Conservation (phyloP, 345 rosid genomes). For the Rhodamnia argentea region DNA sequence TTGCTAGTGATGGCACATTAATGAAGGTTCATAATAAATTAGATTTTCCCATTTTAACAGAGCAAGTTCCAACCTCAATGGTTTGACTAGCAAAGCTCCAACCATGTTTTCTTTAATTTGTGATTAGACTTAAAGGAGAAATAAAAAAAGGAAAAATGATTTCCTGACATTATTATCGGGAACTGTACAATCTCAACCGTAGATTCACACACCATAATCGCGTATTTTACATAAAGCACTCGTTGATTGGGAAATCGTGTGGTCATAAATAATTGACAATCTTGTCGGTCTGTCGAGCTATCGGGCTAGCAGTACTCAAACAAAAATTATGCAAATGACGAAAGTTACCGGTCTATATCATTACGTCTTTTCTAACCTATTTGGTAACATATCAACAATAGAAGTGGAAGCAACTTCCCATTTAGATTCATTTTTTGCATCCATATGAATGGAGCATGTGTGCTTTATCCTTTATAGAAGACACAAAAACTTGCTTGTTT, state of each 20-base stretch:
- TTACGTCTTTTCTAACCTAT: background rate
- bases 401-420: background rate
- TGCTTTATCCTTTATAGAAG: background rate
- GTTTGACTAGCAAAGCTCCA: background rate
- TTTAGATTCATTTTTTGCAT: background rate
- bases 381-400: background rate
- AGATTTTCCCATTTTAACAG: background rate
- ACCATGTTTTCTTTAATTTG: background rate
- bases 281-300: too few species aligned
- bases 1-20: background rate
- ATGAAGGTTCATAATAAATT: background rate
- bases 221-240: too few species aligned
- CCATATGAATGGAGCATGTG: background rate
- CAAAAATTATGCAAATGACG: background rate
- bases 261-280: too few species aligned
- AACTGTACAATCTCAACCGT: too few species aligned
- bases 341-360: background rate
- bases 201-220: too few species aligned
- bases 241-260: too few species aligned
- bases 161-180: too few species aligned
- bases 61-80: background rate
- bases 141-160: background rate
- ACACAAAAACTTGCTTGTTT: background rate
- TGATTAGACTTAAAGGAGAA: background rate
- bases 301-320: background rate